Evolutionary conservation across 495 filamentous ascomycete species (phyloP).

Genomic region (Neurospora tetraspora): DNA sequence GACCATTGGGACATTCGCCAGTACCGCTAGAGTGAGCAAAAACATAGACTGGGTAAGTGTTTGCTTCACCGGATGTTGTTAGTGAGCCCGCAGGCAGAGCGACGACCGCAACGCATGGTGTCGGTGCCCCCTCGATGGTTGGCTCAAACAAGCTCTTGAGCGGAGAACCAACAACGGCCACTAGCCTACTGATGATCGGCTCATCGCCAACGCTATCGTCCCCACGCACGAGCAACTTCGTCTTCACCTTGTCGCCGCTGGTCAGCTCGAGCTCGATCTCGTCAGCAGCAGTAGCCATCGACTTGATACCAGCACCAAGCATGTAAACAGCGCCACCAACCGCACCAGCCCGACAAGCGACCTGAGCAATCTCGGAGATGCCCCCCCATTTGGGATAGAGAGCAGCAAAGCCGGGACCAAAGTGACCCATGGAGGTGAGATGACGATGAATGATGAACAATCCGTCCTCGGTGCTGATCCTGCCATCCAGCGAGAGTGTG

Average conservation of each 20-base stretch:
- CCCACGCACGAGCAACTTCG: slow-evolving; percentile 44
- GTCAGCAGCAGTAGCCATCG: slow-evolving; percentile 12
- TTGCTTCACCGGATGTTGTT: slow-evolving; percentile 23
- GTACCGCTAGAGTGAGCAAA: slow-evolving; percentile 75
- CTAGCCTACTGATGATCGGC: slow-evolving; percentile 27
- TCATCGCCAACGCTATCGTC: slow-evolving; percentile 16
- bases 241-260: slow-evolving; percentile 49
- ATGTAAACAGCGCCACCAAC: slow-evolving; percentile 91
- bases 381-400: slow-evolving; percentile 90
- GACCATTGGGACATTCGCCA: slow-evolving; percentile 74
- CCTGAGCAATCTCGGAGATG: slow-evolving; percentile 82
- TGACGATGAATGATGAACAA: slow-evolving; percentile 70
- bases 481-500: slow-evolving; percentile 55
- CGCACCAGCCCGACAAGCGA: slow-evolving; percentile 82
- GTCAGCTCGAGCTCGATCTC: slow-evolving; percentile 43
- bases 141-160: slow-evolving; percentile 58
- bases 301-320: slow-evolving; percentile 55
- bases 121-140: slow-evolving; percentile 60
- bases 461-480: slow-evolving; percentile 47
- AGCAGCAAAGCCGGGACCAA: slow-evolving; percentile 77
- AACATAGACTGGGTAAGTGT: slow-evolving; percentile 54
- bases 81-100: slow-evolving; percentile 51
- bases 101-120: slow-evolving; percentile 64
- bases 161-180: slow-evolving; percentile 61
- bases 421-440: slow-evolving; percentile 73